Conservation (phyloP, 805 yeast species). For the Cyberlindnera euphorbiae region DNA sequence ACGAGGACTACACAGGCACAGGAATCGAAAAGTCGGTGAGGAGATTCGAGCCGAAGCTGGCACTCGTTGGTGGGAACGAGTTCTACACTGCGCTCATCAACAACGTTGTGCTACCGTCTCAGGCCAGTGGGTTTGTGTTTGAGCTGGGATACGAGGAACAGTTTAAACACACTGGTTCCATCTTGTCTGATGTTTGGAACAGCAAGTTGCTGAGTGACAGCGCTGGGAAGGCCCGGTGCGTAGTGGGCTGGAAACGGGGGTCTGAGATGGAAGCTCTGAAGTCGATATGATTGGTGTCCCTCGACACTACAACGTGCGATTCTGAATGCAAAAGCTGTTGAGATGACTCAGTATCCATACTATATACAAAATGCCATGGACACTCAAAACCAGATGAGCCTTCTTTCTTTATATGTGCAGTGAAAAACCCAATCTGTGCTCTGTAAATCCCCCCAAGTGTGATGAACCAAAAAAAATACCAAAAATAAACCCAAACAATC, state of each 20-base stretch:
- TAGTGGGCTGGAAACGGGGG: slow-evolving; percentile 51
- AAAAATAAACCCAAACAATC: slow-evolving; percentile 1
- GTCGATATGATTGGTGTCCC: too few relatives aligned
- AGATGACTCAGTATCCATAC: too few relatives aligned
- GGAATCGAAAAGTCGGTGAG: slow-evolving; percentile 59
- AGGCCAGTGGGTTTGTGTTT: slow-evolving; percentile 59
- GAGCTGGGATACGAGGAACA: slow-evolving; percentile 71
- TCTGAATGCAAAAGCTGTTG: too few relatives aligned
- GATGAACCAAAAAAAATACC: slow-evolving; percentile 1
- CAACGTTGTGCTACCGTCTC: slow-evolving; percentile 35
- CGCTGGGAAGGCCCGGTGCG: slow-evolving; percentile 50
- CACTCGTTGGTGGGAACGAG: slow-evolving; percentile 74
- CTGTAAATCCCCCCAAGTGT: too few relatives aligned
- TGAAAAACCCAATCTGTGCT: too few relatives aligned
- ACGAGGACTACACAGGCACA: slow-evolving; percentile 35
- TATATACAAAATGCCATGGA: too few relatives aligned
- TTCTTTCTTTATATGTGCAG: too few relatives aligned
- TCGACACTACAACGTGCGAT: too few relatives aligned
- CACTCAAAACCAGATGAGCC: too few relatives aligned
- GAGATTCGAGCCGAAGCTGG: slow-evolving; percentile 68
- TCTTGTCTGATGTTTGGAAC: slow-evolving; percentile 38
- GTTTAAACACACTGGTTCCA: slow-evolving; percentile 35
- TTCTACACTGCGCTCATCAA: slow-evolving; percentile 57
- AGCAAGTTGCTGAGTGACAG: slow-evolving; percentile 47
- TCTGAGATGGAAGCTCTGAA: slow-evolving; percentile 17